A percentile compares a stretch with the other conserved stretches of the same genome.
These are phyloP conservation scores for Colletotrichum aenigma DNA, from an alignment of 2,329 filamentous ascomycete species.

Conservation along the genomic window DNA sequence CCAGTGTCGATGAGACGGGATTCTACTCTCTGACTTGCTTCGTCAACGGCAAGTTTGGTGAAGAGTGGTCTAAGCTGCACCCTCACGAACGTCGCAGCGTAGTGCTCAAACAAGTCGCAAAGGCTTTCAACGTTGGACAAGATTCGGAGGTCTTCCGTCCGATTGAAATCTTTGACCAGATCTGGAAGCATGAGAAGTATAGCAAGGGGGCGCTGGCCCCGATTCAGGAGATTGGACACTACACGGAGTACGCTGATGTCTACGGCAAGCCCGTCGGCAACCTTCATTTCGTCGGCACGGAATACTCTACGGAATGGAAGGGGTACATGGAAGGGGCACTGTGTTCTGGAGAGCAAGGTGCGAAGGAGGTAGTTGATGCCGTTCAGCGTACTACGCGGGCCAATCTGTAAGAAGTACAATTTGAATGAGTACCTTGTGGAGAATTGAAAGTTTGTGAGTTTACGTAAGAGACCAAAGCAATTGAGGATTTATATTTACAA, in stretches of 20 bases:
- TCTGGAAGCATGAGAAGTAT: slow-evolving; percentile 36
- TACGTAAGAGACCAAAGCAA: too few species aligned
- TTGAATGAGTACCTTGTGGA: not conserved
- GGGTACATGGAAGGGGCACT: slow-evolving; percentile 58
- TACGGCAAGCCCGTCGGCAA: slow-evolving; percentile 39
- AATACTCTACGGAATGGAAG: slow-evolving; percentile 52
- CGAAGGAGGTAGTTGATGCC: slow-evolving; percentile 40
- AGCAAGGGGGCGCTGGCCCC: slow-evolving; percentile 38
- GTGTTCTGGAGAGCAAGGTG: slow-evolving; percentile 43
- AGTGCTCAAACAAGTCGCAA: slow-evolving; percentile 37
- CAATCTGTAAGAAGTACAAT: not conserved
- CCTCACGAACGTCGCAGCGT: slow-evolving; percentile 29
- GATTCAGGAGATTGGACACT: slow-evolving; percentile 33
- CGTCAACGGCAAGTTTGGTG: slow-evolving; percentile 39
- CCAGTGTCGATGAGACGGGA: slow-evolving; percentile 32
- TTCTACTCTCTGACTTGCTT: slow-evolving; percentile 44
- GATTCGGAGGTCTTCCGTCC: slow-evolving; percentile 26
- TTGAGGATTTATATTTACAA: too few species aligned
- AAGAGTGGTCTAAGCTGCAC: slow-evolving; percentile 35
- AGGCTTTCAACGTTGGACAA: slow-evolving; percentile 26
- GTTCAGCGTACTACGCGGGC: not conserved
- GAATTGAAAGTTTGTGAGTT: too few species aligned
- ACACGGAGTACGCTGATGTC: slow-evolving; percentile 27
- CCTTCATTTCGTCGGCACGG: slow-evolving; percentile 55
- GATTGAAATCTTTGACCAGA: slow-evolving; percentile 34